These are phyloP conservation scores for Hericium alpestre DNA, from an alignment of 768 basidiomycete genomes.

Conservation along the genomic window DNA sequence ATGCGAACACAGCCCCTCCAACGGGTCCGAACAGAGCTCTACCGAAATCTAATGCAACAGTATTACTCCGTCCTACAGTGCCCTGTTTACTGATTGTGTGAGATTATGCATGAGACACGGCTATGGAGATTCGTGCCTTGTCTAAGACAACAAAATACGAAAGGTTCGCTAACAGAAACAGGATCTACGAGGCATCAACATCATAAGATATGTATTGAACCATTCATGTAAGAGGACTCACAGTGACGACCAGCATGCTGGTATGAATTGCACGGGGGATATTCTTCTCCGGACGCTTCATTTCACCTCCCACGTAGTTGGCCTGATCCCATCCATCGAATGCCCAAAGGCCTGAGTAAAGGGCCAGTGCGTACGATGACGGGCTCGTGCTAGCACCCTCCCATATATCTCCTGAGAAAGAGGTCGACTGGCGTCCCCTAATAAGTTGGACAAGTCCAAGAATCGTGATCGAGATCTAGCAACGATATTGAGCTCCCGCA, in stretches of 20 bases:
- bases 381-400: conserved; percentile 65
- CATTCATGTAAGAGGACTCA: conserved; percentile 24
- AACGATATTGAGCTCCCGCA: conserved; percentile 5
- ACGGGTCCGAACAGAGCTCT: conserved; percentile 72
- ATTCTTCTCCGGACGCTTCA: conserved; percentile 71
- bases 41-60: conserved; percentile 88
- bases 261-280: conserved; percentile 82
- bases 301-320: conserved; percentile 87
- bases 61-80: conserved; percentile 71
- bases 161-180: conserved; percentile 77
- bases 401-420: conserved; percentile 62
- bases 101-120: background rate
- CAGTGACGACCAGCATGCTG: conserved; percentile 80
- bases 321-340: conserved; percentile 95
- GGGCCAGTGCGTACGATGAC: conserved; percentile 80
- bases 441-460: conserved; percentile 71
- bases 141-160: conserved; percentile 93
- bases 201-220: conserved; percentile 3
- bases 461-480: conserved; percentile 59
- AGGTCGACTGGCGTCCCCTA: conserved; percentile 58
- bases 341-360: conserved; percentile 93
- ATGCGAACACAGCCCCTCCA: conserved; percentile 82
- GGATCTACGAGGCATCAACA: conserved; percentile 29
- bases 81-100: conserved; percentile 23
- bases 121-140: conserved; percentile 33